Base-by-base conservation (phyloP, 106 monocot genomes). In the Acorus calamus region DNA sequence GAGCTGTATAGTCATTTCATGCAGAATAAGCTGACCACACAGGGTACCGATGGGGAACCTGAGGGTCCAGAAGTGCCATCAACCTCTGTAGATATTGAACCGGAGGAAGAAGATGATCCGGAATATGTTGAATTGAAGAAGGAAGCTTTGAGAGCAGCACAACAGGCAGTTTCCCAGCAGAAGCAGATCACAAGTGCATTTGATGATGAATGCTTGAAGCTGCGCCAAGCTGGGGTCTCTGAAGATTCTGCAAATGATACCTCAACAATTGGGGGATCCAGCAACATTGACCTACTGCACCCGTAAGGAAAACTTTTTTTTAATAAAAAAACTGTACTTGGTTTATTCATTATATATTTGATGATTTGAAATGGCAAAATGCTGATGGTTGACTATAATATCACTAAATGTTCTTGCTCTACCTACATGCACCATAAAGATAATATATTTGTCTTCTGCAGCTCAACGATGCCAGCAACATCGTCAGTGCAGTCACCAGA, bases 1-100 rank as follows among this genome's bases (percentile, higher is more conserved):
- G 96, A 96, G 68, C 69, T 96, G 6, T 96, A 96, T 71, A 91
- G 96, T 73, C 96, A 96, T 73, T 96, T 96, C 64, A 96, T 96
- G 96, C 87, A 91, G 76, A 91, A 96, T 64, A 96, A 96, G 70
- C 48, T 81, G 67, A 70, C 63, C 53, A 50, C 81, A 53, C 89
- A 86, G 72, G 54, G 76, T 7, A 65, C 3, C 42, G 86, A 86
- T 47, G 82, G 63, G 64, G 84, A 87, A 53, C 42, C 67, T 53
- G 64, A 60, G 68, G 66, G 56, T 46, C 57, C 57, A 57, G 78
- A 66, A 72, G 73, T 66, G 49, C 67, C 56, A 58, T 71, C 66
- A 71, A 54, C 57, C 13, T 46, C 62, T 60, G 57, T 54, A 5
- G 83, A 73, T 76, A 48, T 28, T 62, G 44, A 66, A 65, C 67